A percentile compares a stretch with the other conserved stretches of the same genome.
These are phyloP conservation scores for Penicillium sp. DNA, from an alignment of 2,329 filamentous ascomycete genomes.

Conservation along the genomic window DNA sequence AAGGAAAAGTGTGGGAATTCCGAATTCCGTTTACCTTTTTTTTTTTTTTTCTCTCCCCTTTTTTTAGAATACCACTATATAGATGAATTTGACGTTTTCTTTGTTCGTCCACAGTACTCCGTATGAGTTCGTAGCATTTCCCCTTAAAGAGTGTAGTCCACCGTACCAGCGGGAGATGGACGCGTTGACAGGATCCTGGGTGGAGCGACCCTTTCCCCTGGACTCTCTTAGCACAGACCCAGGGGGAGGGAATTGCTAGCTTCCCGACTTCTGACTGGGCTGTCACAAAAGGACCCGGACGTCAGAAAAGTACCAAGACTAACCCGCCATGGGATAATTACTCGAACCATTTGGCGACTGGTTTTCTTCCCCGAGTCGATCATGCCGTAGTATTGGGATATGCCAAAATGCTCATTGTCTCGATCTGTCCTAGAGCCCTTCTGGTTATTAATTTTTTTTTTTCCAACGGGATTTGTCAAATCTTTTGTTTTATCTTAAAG, in stretches of 20 bases:
- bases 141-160: neutral
- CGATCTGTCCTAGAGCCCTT: conserved; percentile 19
- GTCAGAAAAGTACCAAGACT: conserved; percentile 22
- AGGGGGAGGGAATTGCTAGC: neutral
- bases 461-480: neutral
- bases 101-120: neutral
- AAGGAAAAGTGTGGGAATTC: too few relatives aligned
- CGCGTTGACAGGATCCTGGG: conserved; percentile 23
- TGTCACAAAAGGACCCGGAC: conserved; percentile 3
- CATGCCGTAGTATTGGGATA: conserved; percentile 5
- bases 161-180: conserved; percentile 24
- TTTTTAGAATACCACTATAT: too few relatives aligned
- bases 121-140: too few relatives aligned
- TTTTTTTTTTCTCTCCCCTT: too few relatives aligned
- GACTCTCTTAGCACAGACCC: conserved; percentile 10
- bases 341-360: conserved; percentile 17
- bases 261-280: conserved; percentile 1
- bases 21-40: too few relatives aligned
- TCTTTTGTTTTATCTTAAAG: neutral
- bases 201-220: conserved; percentile 18
- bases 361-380: conserved; percentile 9
- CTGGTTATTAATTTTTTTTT: neutral
- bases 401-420: conserved; percentile 5
- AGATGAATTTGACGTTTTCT: neutral
- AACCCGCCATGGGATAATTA: conserved; percentile 13